Percentiles rank a stretch among this genome's conserved stretches.
phyloP scores from a whole-genome alignment of 768 basidiomycete genomes.

The Amanita jacksonii region DNA sequence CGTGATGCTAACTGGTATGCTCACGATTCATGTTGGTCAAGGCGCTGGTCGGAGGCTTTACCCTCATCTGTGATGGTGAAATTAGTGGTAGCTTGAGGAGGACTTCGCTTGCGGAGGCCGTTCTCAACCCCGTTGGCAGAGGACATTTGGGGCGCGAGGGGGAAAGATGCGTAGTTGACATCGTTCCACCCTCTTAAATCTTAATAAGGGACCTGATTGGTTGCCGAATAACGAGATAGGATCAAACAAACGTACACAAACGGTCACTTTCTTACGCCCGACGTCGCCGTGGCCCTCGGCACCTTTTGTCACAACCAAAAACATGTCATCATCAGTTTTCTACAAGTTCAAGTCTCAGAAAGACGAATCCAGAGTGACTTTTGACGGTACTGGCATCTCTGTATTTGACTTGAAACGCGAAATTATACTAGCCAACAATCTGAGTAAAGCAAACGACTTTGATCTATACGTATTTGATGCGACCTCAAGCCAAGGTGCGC shows the following conservation, averaged over 20 bases:
- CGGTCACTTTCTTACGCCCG: not conserved
- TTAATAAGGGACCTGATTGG: not conserved
- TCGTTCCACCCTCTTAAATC: slow-evolving; percentile 1
- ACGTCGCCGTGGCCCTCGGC: too few relatives aligned
- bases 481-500: slow-evolving; percentile 80
- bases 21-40: slow-evolving; percentile 62
- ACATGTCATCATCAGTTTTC: slow-evolving; percentile 86
- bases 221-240: too few relatives aligned
- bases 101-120: slow-evolving; percentile 11
- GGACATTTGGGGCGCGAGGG: not conserved
- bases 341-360: slow-evolving; percentile 96
- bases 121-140: not conserved
- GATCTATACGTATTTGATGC: slow-evolving; percentile 84
- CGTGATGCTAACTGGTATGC: slow-evolving; percentile 10
- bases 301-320: slow-evolving; percentile 21
- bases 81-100: slow-evolving; percentile 18
- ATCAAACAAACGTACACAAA: slow-evolving; percentile 1
- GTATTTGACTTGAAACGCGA: slow-evolving; percentile 99
- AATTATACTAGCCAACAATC: slow-evolving; percentile 91
- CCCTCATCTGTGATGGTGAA: slow-evolving; percentile 57
- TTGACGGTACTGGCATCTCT: slow-evolving; percentile 98
- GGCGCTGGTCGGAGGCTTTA: slow-evolving; percentile 57
- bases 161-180: not conserved
- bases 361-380: slow-evolving; percentile 91
- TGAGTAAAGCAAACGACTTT: slow-evolving; percentile 96